Evolutionary conservation across 1,139 yeast species (phyloP).

Genomic region (Geotrichum restrictum): DNA sequence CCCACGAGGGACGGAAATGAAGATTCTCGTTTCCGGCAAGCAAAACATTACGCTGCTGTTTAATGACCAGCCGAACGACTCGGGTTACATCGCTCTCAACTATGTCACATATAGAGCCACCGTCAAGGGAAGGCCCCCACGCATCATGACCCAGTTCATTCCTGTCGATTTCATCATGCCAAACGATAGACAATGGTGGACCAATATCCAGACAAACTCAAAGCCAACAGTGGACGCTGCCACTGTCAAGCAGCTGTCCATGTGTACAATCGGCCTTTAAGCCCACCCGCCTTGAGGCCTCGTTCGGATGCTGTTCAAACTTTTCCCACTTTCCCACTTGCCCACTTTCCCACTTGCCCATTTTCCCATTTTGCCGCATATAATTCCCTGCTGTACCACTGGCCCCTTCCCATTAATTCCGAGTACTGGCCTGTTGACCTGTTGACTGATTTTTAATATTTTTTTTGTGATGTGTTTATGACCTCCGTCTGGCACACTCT

Average conservation of each 20-base stretch:
- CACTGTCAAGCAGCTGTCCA: constrained; percentile 12
- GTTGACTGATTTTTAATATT: too few species aligned
- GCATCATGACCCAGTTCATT: constrained; percentile 14
- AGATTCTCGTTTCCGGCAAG: constrained; percentile 11
- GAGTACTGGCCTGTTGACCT: too few species aligned
- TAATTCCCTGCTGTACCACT: too few species aligned
- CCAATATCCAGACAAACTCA: constrained; percentile 1
- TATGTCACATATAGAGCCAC: constrained; percentile 16
- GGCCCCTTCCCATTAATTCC: too few species aligned
- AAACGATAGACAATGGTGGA: constrained; percentile 9
- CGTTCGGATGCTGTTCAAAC: neutral
- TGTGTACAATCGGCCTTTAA: constrained; percentile 14
- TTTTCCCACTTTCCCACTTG: neutral
- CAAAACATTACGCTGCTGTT: constrained; percentile 15
- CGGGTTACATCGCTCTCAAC: constrained; percentile 10
- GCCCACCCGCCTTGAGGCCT: too few species aligned
- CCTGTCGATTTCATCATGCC: constrained; percentile 13
- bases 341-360: neutral
- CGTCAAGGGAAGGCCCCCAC: constrained; percentile 8
- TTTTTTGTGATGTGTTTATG: too few species aligned
- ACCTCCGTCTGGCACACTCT: too few species aligned
- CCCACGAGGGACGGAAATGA: constrained; percentile 10
- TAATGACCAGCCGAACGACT: constrained; percentile 11
- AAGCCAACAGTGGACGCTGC: constrained; percentile 8
- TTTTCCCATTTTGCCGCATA: too few species aligned